A percentile compares a stretch with the other conserved stretches of the same genome.
These are phyloP conservation scores for Oryza glaberrima DNA, from an alignment of 176 grass and related monocot species.

Conservation along the genomic window DNA sequence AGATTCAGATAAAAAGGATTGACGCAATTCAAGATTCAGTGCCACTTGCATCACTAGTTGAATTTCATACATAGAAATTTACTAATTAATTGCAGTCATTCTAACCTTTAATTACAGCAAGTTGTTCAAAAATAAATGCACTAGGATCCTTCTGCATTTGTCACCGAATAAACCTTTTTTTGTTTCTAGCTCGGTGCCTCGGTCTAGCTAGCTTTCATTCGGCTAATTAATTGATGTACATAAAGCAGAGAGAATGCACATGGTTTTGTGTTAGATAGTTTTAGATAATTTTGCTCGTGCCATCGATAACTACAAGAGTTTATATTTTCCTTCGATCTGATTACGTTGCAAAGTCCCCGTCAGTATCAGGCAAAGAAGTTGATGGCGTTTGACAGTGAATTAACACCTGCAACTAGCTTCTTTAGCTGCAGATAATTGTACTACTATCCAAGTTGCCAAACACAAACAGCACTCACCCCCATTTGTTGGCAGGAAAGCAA, in stretches of 20 bases:
- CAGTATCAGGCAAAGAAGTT: neutral
- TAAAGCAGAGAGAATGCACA: neutral
- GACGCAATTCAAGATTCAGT: neutral
- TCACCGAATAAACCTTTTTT: neutral
- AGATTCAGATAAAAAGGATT: neutral
- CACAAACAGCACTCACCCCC: neutral
- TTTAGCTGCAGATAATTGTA: neutral
- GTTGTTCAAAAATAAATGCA: neutral
- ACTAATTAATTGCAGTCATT: neutral
- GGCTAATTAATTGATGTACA: too few species aligned
- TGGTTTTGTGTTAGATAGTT: neutral
- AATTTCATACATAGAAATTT: neutral
- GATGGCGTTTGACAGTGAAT: neutral
- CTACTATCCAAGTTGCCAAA: neutral
- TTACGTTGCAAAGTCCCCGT: neutral
- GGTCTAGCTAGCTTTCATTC: neutral
- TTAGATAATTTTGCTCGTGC: neutral
- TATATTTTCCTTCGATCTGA: neutral
- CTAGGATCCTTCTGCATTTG: neutral
- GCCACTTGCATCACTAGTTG: neutral
- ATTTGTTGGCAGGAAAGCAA: neutral
- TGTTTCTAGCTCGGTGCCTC: neutral
- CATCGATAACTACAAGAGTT: neutral
- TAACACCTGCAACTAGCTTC: neutral
- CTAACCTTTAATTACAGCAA: neutral